Conservation (phyloP, 2,329 filamentous ascomycete genomes). For the Claviceps sp. region DNA sequence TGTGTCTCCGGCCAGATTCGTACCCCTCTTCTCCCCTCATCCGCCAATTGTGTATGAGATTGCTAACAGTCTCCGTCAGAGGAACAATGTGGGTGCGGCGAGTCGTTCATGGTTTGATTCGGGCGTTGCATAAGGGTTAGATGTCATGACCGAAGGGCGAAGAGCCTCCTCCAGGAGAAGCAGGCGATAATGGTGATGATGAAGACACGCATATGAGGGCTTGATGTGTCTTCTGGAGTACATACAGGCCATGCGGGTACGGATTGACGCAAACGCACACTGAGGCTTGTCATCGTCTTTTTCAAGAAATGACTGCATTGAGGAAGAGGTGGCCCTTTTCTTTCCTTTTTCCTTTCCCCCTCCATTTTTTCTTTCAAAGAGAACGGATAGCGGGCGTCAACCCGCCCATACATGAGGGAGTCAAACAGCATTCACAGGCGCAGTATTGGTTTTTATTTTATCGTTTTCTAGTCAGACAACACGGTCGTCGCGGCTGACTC, state of each 20-base stretch:
- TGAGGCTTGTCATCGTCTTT: neutral
- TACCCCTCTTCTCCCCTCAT: constrained; percentile 4
- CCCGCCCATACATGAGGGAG: neutral
- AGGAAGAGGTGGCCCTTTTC: neutral
- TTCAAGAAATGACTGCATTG: neutral
- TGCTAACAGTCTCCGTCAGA: constrained; percentile 38
- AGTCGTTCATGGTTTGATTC: constrained; percentile 75
- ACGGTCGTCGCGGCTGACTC: no score
- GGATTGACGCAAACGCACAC: neutral
- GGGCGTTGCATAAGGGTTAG: neutral
- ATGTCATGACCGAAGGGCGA: neutral
- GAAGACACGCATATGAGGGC: neutral
- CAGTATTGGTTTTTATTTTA: neutral
- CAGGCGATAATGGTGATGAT: neutral
- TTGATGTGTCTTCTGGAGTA: neutral
- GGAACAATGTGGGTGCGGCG: constrained; percentile 90
- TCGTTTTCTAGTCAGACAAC: no score
- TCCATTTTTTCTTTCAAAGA: neutral
- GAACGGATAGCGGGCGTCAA: neutral
- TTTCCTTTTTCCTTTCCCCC: neutral
- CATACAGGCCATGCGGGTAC: neutral
- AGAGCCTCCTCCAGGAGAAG: neutral
- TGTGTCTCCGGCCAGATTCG: neutral
- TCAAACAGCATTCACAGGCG: constrained; percentile 2
- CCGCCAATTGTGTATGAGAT: constrained; percentile 14